These are phyloP conservation scores for Rhodotorula sphaerocarpa DNA, from an alignment of 768 basidiomycete genomes.

Conservation along the genomic window DNA sequence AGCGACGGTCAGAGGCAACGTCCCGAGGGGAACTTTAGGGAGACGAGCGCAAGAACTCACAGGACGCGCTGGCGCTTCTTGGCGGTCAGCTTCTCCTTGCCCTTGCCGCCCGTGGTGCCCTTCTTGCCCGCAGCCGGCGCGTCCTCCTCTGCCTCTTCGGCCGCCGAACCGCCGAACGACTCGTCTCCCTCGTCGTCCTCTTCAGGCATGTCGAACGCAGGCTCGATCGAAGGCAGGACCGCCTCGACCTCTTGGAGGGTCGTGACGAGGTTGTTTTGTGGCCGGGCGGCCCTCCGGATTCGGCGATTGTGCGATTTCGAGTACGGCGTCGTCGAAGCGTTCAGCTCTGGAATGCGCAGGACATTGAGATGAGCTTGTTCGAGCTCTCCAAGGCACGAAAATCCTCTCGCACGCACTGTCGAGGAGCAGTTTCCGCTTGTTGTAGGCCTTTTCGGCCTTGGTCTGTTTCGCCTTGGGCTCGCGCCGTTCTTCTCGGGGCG, in stretches of 20 bases:
- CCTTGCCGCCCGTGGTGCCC: slow-evolving; percentile 24
- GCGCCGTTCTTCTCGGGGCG: too few species aligned
- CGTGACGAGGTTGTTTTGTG: slow-evolving; percentile 33
- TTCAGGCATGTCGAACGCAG: neutral
- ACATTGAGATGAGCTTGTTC: too few species aligned
- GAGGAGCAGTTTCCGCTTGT: slow-evolving; percentile 32
- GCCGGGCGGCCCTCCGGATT: slow-evolving; percentile 29
- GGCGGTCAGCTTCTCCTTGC: slow-evolving; percentile 28
- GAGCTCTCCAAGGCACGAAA: too few species aligned
- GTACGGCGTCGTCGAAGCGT: slow-evolving; percentile 28
- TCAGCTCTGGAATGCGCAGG: slow-evolving; percentile 18
- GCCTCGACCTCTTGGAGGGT: slow-evolving; percentile 30
- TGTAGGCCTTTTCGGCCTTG: slow-evolving; percentile 34
- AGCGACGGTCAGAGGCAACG: neutral
- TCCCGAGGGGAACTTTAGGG: neutral
- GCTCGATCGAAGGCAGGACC: slow-evolving; percentile 18
- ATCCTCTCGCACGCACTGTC: too few species aligned
- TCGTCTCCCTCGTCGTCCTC: neutral
- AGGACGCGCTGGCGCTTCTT: slow-evolving; percentile 33
- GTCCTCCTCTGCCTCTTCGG: neutral
- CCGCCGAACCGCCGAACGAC: neutral
- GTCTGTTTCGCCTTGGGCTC: slow-evolving; percentile 4
- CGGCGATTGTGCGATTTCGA: slow-evolving; percentile 37
- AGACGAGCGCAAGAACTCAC: slow-evolving; percentile 8
- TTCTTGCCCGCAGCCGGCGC: neutral